Evolutionary conservation across 352 stramenopile species (phyloP).

Genomic region (Phytophthora syringae): DNA sequence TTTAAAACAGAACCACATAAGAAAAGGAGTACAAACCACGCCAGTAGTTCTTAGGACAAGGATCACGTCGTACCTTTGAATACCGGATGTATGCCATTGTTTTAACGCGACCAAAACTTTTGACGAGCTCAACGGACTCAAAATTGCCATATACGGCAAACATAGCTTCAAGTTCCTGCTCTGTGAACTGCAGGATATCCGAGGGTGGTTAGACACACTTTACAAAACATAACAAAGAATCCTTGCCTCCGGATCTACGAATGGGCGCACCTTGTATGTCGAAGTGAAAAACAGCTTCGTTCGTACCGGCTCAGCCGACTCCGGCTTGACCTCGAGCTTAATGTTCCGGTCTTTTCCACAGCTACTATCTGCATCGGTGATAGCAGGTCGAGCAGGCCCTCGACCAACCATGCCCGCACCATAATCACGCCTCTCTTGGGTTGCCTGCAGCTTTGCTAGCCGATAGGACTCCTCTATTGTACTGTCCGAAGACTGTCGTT

Average conservation of each 20-base stretch:
- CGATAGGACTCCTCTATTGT: slow-evolving; percentile 40
- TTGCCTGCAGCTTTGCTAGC: slow-evolving; percentile 52
- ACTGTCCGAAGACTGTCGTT: slow-evolving; percentile 56
- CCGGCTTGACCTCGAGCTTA: slow-evolving; percentile 27
- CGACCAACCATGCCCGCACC: slow-evolving; percentile 17
- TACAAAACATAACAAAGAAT: background rate
- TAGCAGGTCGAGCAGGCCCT: slow-evolving; percentile 6
- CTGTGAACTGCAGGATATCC: slow-evolving; percentile 56
- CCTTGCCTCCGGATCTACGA: background rate
- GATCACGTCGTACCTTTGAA: slow-evolving; percentile 42
- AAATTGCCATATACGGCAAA: slow-evolving; percentile 85
- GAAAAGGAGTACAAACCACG: background rate
- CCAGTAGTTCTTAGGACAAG: slow-evolving; percentile 4
- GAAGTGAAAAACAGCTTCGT: slow-evolving; percentile 77
- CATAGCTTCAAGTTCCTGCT: slow-evolving; percentile 83
- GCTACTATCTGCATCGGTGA: slow-evolving; percentile 12
- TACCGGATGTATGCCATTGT: slow-evolving; percentile 89
- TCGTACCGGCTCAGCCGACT: slow-evolving; percentile 15
- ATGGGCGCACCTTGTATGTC: slow-evolving; percentile 60
- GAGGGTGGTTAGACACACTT: slow-evolving; percentile 1
- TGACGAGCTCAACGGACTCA: slow-evolving; percentile 67
- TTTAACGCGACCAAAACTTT: slow-evolving; percentile 82
- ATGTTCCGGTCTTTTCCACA: slow-evolving; percentile 22
- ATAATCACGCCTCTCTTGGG: slow-evolving; percentile 20
- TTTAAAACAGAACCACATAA: slow-evolving; percentile 7